A percentile compares a stretch with the other conserved stretches of the same genome.
phyloP scores from a whole-genome alignment of 2,329 filamentous ascomycete species.

The Ophiostoma tasmaniense region DNA sequence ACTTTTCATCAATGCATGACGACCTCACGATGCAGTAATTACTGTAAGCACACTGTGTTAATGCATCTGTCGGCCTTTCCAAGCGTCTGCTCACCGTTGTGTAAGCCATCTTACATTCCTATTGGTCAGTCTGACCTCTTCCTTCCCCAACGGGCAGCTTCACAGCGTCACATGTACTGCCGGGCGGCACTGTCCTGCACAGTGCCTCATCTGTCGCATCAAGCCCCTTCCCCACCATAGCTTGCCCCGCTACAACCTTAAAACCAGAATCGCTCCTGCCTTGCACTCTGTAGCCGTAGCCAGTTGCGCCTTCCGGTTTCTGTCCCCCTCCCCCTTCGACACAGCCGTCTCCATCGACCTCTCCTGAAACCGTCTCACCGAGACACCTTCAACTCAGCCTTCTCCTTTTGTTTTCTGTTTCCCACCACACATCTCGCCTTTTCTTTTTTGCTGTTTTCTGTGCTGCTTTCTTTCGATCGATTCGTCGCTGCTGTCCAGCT shows the following conservation, averaged over 20 bases:
- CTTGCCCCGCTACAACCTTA: constrained; percentile 18
- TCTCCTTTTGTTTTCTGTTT: neutral
- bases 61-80: neutral
- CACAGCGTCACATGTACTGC: constrained; percentile 8
- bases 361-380: constrained; percentile 19
- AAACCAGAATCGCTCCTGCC: constrained; percentile 11
- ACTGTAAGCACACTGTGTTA: neutral
- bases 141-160: constrained; percentile 5
- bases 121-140: constrained; percentile 1
- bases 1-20: neutral
- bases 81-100: neutral
- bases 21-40: neutral
- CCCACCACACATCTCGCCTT: neutral
- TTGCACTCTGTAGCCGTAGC: neutral
- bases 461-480: neutral
- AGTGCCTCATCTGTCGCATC: neutral
- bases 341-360: constrained; percentile 9
- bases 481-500: neutral
- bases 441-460: neutral
- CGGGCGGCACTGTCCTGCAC: neutral
- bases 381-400: constrained; percentile 4
- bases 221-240: constrained; percentile 13
- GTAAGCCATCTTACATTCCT: neutral
- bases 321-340: constrained; percentile 5
- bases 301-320: constrained; percentile 9